A percentile compares a stretch with the other conserved stretches of the same genome.
Conservation (phyloP, 2,329 filamentous ascomycete genomes). For the Colletotrichum sp. region DNA sequence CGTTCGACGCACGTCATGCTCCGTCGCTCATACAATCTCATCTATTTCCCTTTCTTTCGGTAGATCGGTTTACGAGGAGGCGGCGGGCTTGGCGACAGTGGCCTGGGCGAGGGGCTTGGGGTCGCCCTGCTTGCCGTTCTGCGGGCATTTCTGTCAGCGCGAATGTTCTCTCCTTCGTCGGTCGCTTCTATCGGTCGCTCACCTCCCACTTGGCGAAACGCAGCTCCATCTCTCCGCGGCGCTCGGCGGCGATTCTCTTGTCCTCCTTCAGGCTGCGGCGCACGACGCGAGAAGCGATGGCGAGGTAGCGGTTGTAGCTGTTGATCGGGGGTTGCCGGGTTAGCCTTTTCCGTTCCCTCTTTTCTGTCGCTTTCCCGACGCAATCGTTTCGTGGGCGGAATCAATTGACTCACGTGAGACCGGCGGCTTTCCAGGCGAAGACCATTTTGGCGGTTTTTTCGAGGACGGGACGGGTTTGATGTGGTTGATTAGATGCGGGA, state of each 20-base stretch:
- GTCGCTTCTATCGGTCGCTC: conserved; percentile 42
- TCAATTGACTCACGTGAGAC: conserved; percentile 79
- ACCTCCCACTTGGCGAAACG: conserved; percentile 97
- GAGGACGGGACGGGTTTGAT: conserved; percentile 14
- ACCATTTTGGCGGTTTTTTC: conserved; percentile 73
- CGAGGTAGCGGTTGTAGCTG: conserved; percentile 99
- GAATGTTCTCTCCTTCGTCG: background rate
- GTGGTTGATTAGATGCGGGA: conserved; percentile 34
- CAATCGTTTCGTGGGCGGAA: background rate
- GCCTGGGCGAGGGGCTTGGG: conserved; percentile 71
- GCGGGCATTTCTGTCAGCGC: conserved; percentile 35
- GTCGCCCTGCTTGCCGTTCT: conserved; percentile 98
- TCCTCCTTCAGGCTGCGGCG: conserved; percentile 98
- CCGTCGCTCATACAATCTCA: background rate
- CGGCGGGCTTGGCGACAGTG: conserved; percentile 44
- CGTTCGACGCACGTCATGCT: background rate
- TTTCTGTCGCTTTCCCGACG: background rate
- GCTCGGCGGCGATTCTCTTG: conserved; percentile 84
- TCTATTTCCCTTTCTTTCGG: background rate
- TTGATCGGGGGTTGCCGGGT: conserved; percentile 28
- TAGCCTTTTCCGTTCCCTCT: conserved; percentile 34
- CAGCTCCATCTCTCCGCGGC: conserved; percentile 87
- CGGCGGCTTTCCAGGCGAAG: conserved; percentile 98
- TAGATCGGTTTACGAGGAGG: conserved; percentile 36
- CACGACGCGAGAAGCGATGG: conserved; percentile 91